Base-by-base conservation (phyloP, 164 flowering plant genomes). In the Sedum album region DNA sequence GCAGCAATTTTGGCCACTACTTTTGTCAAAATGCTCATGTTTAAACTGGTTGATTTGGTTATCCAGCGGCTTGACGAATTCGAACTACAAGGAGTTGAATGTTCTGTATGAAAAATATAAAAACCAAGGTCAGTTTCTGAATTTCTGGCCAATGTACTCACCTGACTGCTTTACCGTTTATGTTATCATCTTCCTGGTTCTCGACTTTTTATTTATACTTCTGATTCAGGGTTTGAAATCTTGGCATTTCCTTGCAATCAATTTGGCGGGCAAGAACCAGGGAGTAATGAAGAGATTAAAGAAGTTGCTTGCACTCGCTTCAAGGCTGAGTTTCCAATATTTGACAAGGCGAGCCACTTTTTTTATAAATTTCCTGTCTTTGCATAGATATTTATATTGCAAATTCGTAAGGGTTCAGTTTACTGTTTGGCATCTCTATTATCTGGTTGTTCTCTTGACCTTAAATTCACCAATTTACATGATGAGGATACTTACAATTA, bases 161-260 rank as follows among this genome's bases (percentile, higher is more conserved):
- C 60, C 10, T 53, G 28, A 18, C 60, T 15, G 8, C 13, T 28
- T 6, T 49, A 49, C 25, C 57, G 5, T 7, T 18, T n/a, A 23
- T 13, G 25, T 18, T 25, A n/a, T 6, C 25, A 7, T 49, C 25
- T 5, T 6, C 57, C n/a, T 21, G 28, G 51, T 53, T 23, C 11
- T 1, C 15, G 1, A 28, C 13, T 28, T 41, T 48, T 36, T 66
- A 25, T 21, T 7, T 30, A 5, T 57, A 13, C 49, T 69, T 31
- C 31, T 31, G 25, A 68, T 20, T 60, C 78, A 93, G 98, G 91
- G 30, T 80, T 93, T 68, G 96, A 91, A 81, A 88, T 93, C 39
- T 76, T 89, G 71, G 97, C 97, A 70, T 93, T 93, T 78, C 98
- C 98, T 67, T 93, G 97, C 86, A 93, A 93, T 76, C 98, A 93